A percentile compares a stretch with the other conserved stretches of the same genome.
Evolutionary conservation across 345 rosid species (phyloP).

Genomic region (Brassica cretica): DNA sequence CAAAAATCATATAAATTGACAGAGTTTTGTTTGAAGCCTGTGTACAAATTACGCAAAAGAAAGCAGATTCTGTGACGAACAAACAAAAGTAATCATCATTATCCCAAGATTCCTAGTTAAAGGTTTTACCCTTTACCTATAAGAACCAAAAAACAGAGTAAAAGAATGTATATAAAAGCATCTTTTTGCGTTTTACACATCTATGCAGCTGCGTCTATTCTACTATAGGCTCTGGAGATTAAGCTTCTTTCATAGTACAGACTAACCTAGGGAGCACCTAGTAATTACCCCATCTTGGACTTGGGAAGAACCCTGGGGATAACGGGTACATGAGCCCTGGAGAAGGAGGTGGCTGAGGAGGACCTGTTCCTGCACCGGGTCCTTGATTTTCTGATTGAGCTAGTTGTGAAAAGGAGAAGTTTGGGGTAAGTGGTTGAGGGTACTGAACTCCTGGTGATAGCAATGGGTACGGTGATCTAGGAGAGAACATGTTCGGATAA

Average conservation of each 20-base stretch:
- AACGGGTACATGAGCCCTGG: slow-evolving; percentile 65
- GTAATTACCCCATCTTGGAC: slow-evolving; percentile 40
- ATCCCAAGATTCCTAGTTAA: slow-evolving; percentile 22
- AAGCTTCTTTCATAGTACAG: slow-evolving; percentile 23
- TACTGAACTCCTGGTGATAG: slow-evolving; percentile 79
- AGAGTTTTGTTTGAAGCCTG: slow-evolving; percentile 5
- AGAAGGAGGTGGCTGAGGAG: slow-evolving; percentile 71
- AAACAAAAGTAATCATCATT: slow-evolving; percentile 10
- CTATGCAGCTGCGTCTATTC: slow-evolving; percentile 28
- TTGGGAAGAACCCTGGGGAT: slow-evolving; percentile 38
- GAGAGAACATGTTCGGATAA: slow-evolving; percentile 64
- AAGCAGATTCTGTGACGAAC: slow-evolving; percentile 2
- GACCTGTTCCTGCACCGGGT: slow-evolving; percentile 57
- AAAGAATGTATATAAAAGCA: slow-evolving; percentile 8
- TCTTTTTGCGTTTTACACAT: slow-evolving; percentile 11
- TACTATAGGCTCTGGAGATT: slow-evolving; percentile 26
- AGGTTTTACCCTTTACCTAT: slow-evolving; percentile 10
- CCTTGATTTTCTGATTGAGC: slow-evolving; percentile 71
- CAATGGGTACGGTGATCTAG: slow-evolving; percentile 68
- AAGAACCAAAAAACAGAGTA: neutral
- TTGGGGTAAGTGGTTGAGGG: slow-evolving; percentile 77
- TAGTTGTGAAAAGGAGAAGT: slow-evolving; percentile 68
- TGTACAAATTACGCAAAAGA: slow-evolving; percentile 26
- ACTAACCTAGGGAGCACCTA: slow-evolving; percentile 26
- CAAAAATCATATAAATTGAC: slow-evolving; percentile 20